Evolutionary conservation across 768 basidiomycete genomes (phyloP), one percentile per base, ranked within the genome.

Genomic region (Baorangia bicolor): DNA sequence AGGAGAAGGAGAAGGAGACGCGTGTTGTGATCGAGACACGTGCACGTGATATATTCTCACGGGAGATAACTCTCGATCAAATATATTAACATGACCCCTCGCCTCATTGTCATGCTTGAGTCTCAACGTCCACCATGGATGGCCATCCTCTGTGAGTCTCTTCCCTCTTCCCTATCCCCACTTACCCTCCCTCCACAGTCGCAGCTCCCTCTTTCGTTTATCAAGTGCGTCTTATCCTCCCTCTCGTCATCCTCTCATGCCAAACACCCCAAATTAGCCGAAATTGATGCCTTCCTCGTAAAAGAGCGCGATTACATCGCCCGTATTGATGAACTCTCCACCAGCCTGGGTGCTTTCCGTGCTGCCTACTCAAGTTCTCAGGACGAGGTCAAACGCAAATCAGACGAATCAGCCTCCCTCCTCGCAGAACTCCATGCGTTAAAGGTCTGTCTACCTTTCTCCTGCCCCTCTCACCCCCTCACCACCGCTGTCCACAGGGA

Each of bases 11-110:
- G 33, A 37, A 48, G 13, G 33, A 31, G 30, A 4, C 53, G 46
- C 53, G 54, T 55, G 58, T 55, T 4, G n/a, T 52, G 60, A 64
- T 66, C 69, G 70, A 28, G 55, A 67, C 69, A 64, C 70, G 72
- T 38, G 33, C 70, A 74, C 68, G 73, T 73, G 72, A 64, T 7
- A 6, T 21, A 38, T 67, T 75, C 72, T 41, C 71, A 71, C 70
- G 23, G 37, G 42, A 14, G 2, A 4, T 27, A n/a, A n/a, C n/a
- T n/a, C n/a, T n/a, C n/a, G n/a, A n/a, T n/a, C n/a, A n/a, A n/a
- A n/a, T n/a, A n/a, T n/a, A n/a, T n/a, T n/a, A n/a, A n/a, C n/a
- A n/a, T 11, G 9, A 2, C 35, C 20, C 21, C 18, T n/a, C n/a
- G 46, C 52, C 49, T 49, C 48, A 54, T 54, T n/a, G 35, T 21